phyloP scores from a whole-genome alignment of 306 rosid genomes.

The Medicago arabica region DNA sequence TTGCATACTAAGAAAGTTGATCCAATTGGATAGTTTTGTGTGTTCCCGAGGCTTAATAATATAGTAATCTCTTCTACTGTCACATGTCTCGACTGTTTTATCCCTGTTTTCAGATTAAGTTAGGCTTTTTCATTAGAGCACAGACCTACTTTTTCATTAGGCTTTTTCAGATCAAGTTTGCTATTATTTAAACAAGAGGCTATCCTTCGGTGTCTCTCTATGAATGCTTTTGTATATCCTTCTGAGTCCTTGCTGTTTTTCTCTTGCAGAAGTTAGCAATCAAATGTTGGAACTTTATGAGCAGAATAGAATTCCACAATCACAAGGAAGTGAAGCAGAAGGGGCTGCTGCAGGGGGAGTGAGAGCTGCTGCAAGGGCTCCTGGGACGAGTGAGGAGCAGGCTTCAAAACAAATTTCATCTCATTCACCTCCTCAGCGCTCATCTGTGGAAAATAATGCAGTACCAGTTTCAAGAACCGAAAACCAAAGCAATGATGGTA shows the following conservation, averaged over 20 bases:
- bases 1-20: slow-evolving; percentile 39
- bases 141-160: neutral
- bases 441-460: slow-evolving; percentile 42
- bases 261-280: slow-evolving; percentile 92
- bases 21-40: slow-evolving; percentile 43
- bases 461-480: slow-evolving; percentile 49
- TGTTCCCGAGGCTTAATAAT: slow-evolving; percentile 40
- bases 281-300: slow-evolving; percentile 98
- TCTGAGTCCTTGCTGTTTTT: slow-evolving; percentile 27
- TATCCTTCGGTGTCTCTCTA: slow-evolving; percentile 39
- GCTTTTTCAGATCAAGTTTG: slow-evolving; percentile 1
- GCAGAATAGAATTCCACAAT: slow-evolving; percentile 78
- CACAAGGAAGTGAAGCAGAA: slow-evolving; percentile 77
- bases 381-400: slow-evolving; percentile 67
- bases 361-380: slow-evolving; percentile 58
- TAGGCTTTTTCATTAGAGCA: slow-evolving; percentile 30
- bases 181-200: slow-evolving; percentile 27
- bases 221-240: slow-evolving; percentile 26
- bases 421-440: slow-evolving; percentile 37
- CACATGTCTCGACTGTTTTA: slow-evolving; percentile 24
- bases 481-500: slow-evolving; percentile 73
- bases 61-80: slow-evolving; percentile 34
- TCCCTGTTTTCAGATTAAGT: slow-evolving; percentile 32
- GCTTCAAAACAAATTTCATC: slow-evolving; percentile 48
- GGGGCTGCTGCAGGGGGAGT: slow-evolving; percentile 64